Base-by-base conservation (phyloP, 208 protist species). In the Phytomonas sp. region DNA sequence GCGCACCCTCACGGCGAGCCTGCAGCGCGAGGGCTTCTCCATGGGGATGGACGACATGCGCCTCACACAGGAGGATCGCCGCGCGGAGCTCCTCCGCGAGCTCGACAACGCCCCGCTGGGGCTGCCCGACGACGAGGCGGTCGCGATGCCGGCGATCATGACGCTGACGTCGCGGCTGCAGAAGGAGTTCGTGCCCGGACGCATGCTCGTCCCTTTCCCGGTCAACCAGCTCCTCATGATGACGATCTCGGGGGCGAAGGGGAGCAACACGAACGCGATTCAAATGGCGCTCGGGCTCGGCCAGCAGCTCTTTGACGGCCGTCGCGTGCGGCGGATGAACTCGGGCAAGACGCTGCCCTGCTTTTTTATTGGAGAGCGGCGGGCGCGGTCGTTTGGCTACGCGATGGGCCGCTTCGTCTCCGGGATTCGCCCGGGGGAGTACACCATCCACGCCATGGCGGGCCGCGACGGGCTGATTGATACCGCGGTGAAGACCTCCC, bases 381-480 rank as follows among this genome's bases (percentile, higher is more conserved):
- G 91, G 29, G 81, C 90, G 43, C 83, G 84, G 32, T 94, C 91
- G 7, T 90, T 92, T 78, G 96, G 94, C 33, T 98, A 92, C 72
- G 93, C 93, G 7, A 88, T 92, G 60, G 93, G 93, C 30, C 78
- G 98, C 62, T 99, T 99, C 78, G 88, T 99, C n/a, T 99, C 98
- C 11, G 99, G 99, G 66, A 96, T 99, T n/a, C 89, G 94, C 4
- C 98, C 99, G 32, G 93, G 98, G 60, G 96, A 99, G 81, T 99
- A 99, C 83, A 99, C 97, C 56, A 99, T 99, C 83, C 99, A 99
- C 86, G 98, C 97, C 80, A 99, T 99, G 98, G 99, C 99, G 30
- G 99, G 99, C 66, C 90, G 99, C 65, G 99, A 99, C 81, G 99
- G 98, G 69, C 86, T 99, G 5, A 98, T 99, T 74, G 99, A 99